phyloP scores from a whole-genome alignment of 2,329 filamentous ascomycete species.

The Stylonectria norvegica region DNA sequence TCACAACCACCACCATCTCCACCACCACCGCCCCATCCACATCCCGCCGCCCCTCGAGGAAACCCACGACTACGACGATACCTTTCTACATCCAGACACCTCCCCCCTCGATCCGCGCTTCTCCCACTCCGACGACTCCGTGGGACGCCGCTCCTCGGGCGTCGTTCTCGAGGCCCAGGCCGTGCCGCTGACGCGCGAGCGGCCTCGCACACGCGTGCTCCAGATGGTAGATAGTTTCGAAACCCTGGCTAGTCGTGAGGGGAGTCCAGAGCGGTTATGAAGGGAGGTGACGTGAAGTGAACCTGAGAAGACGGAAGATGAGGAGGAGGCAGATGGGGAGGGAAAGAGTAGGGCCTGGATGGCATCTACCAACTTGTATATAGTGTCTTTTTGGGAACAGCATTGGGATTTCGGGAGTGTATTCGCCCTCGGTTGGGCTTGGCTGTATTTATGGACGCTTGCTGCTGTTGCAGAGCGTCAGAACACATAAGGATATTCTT shows the following conservation, averaged over 20 bases:
- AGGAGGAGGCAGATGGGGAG: neutral
- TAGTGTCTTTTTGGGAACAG: too few species aligned
- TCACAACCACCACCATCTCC: constrained; percentile 14
- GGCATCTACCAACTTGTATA: too few species aligned
- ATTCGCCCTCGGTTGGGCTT: too few species aligned
- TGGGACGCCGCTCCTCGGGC: constrained; percentile 29
- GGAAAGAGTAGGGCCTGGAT: constrained; percentile 1
- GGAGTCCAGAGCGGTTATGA: constrained; percentile 34
- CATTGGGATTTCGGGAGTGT: too few species aligned
- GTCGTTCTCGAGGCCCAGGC: constrained; percentile 45
- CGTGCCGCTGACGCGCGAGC: constrained; percentile 37
- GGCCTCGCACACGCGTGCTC: constrained; percentile 45
- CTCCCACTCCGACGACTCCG: constrained; percentile 29
- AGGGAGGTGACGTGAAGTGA: constrained; percentile 1
- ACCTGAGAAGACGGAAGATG: too few species aligned
- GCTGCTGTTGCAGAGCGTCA: too few species aligned
- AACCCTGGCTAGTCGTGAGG: constrained; percentile 41
- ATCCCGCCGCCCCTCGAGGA: constrained; percentile 4
- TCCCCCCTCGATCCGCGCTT: constrained; percentile 18
- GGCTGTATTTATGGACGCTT: too few species aligned
- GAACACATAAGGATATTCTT: too few species aligned
- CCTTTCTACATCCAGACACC: constrained; percentile 22
- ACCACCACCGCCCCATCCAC: constrained; percentile 2
- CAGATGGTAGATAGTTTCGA: constrained; percentile 57
- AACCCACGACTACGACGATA: constrained; percentile 15